These are phyloP conservation scores for Ceratobasidium sp. DNA, from an alignment of 1,284 basidiomycete genomes.

Conservation along the genomic window DNA sequence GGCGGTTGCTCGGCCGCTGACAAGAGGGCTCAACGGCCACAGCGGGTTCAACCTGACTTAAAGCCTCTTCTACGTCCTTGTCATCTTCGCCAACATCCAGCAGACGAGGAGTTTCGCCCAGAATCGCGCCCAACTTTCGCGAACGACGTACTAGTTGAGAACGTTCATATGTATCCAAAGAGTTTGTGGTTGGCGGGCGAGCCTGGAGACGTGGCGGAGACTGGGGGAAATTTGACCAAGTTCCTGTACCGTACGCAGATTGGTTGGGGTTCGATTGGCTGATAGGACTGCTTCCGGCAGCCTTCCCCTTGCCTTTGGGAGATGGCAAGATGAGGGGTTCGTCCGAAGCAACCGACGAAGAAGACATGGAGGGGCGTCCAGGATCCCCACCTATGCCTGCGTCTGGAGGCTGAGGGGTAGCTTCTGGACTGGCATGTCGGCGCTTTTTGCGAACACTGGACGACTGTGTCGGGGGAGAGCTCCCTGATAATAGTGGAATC, in stretches of 20 bases:
- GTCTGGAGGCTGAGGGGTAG: background rate
- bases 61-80: background rate
- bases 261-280: slow-evolving; percentile 12
- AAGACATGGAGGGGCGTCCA: slow-evolving; percentile 11
- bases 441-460: slow-evolving; percentile 28
- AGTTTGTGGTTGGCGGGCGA: slow-evolving; percentile 27
- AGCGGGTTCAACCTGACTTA: background rate
- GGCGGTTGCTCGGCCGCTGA: slow-evolving; percentile 13
- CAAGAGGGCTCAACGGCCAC: background rate
- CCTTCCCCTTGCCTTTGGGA: background rate
- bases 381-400: background rate
- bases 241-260: slow-evolving; percentile 3
- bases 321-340: slow-evolving; percentile 21
- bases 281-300: background rate
- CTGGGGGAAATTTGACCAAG: slow-evolving; percentile 5
- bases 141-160: slow-evolving; percentile 26
- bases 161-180: slow-evolving; percentile 17
- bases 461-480: background rate
- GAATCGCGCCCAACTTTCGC: slow-evolving; percentile 22
- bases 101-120: slow-evolving; percentile 28
- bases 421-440: slow-evolving; percentile 20
- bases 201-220: slow-evolving; percentile 20
- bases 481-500: background rate
- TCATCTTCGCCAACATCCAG: slow-evolving; percentile 20
- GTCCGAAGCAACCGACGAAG: slow-evolving; percentile 30